A percentile compares a stretch with the other conserved stretches of the same genome.
Evolutionary conservation across 2,329 filamentous ascomycete species (phyloP).

Genomic region (Cercospora zeae-maydis): DNA sequence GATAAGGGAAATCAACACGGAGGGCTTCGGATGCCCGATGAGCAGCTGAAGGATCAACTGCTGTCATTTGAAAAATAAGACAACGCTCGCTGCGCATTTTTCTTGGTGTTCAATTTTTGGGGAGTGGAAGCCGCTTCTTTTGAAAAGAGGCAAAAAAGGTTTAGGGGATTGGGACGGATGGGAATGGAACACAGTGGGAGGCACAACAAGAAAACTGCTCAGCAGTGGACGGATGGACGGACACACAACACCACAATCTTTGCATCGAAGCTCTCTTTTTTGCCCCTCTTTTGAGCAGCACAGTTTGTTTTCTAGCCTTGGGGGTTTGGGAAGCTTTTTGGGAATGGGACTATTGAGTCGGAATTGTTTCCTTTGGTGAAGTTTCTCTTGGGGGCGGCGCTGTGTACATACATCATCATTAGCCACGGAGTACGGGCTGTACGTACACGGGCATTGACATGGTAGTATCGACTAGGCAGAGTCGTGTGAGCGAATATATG

Average conservation of each 20-base stretch:
- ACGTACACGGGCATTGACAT: background rate
- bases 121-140: background rate
- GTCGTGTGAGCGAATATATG: background rate
- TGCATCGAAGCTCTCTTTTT: background rate
- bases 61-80: background rate
- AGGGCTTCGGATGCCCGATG: background rate
- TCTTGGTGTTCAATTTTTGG: background rate
- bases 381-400: background rate
- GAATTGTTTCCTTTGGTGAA: background rate
- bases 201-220: background rate
- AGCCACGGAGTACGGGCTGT: background rate
- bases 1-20: background rate
- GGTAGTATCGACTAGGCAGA: background rate
- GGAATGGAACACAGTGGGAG: background rate
- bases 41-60: background rate
- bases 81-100: background rate
- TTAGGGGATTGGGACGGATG: background rate
- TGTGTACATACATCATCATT: background rate
- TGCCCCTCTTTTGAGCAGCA: background rate
- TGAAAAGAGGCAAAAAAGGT: background rate
- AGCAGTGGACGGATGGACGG: background rate
- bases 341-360: background rate
- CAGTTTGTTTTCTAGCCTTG: background rate
- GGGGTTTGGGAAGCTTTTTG: background rate
- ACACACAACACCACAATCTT: background rate